These are phyloP conservation scores for Penicillium concentricum DNA, from an alignment of 2,329 filamentous ascomycete species.

Conservation along the genomic window DNA sequence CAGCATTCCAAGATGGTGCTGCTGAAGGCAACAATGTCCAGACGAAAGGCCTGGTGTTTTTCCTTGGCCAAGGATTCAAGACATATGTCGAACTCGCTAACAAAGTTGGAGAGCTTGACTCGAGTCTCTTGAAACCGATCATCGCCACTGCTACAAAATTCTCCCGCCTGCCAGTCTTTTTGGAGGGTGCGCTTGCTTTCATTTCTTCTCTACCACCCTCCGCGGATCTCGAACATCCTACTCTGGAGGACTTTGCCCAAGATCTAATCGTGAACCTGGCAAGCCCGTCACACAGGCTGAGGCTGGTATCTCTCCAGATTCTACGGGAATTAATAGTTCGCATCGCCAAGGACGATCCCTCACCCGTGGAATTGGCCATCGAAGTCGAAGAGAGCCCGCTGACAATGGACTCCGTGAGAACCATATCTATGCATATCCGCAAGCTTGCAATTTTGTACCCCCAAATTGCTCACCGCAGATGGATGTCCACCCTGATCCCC, in stretches of 20 bases:
- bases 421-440: conserved; percentile 80
- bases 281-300: conserved; percentile 70
- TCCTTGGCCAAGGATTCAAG: conserved; percentile 71
- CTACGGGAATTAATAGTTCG: conserved; percentile 60
- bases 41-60: conserved; percentile 50
- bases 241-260: conserved; percentile 61
- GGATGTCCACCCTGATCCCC: conserved; percentile 71
- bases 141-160: conserved; percentile 66
- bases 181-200: conserved; percentile 60
- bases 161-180: conserved; percentile 63
- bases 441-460: conserved; percentile 69
- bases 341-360: conserved; percentile 49
- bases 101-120: conserved; percentile 58
- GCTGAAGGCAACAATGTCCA: conserved; percentile 59
- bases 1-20: conserved; percentile 61
- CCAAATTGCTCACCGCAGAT: conserved; percentile 57
- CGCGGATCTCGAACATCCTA: conserved; percentile 48
- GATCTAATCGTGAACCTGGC: conserved; percentile 72
- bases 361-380: conserved; percentile 60
- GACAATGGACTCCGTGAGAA: conserved; percentile 71
- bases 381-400: conserved; percentile 77
- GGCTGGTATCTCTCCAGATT: conserved; percentile 70
- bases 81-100: conserved; percentile 68
- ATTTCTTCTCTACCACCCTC: conserved; percentile 30
- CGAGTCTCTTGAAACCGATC: conserved; percentile 63